Evolutionary conservation across 2,329 filamentous ascomycete species (phyloP).

Genomic region (Botrytis aclada): DNA sequence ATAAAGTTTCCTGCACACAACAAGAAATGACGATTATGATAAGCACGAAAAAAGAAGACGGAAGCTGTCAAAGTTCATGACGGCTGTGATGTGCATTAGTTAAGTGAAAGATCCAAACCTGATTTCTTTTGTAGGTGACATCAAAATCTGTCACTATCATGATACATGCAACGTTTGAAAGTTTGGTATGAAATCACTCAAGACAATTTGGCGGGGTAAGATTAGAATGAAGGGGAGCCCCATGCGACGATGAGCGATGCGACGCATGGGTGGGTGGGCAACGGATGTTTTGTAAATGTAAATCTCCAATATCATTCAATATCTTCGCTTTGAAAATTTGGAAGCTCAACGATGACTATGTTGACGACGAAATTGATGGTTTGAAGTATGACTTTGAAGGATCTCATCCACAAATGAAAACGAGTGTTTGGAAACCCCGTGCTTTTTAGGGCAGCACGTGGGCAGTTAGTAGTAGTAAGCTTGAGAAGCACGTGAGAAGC

Average conservation of each 20-base stretch:
- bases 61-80: neutral
- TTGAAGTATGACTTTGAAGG: neutral
- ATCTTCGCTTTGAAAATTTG: neutral
- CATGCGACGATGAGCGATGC: neutral
- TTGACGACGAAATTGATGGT: neutral
- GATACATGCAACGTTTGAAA: conserved; percentile 8
- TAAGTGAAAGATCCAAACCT: neutral
- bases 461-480: neutral
- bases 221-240: neutral
- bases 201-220: neutral
- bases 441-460: neutral
- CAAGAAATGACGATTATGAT: neutral
- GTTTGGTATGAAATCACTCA: neutral
- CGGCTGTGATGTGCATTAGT: neutral
- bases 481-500: neutral
- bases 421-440: neutral
- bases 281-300: neutral
- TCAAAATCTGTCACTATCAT: conserved; percentile 4
- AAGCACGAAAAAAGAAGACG: neutral
- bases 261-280: neutral
- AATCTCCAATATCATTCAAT: neutral
- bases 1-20: neutral
- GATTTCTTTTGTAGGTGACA: neutral
- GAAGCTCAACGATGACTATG: neutral
- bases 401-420: neutral